Evolutionary conservation across 495 filamentous ascomycete genomes (phyloP), one percentile per base, ranked within the genome.

Genomic region (Aspergillus asperescens): DNA sequence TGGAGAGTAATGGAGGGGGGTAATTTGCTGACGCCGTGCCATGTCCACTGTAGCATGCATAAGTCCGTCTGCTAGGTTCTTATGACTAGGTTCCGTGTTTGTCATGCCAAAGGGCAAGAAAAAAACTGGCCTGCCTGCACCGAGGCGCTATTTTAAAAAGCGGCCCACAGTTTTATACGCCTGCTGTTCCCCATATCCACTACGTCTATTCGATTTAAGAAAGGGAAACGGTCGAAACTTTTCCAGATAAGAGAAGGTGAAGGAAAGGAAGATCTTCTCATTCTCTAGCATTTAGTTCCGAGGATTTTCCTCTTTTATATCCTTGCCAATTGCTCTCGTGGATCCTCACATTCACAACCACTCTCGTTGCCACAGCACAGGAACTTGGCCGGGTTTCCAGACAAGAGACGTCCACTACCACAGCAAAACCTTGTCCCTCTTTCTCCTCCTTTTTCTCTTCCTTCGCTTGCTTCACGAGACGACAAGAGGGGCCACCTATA

Each of bases 131-230:
- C 44, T 57, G 54, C 58, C 59, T 58, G 55, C 55, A 57, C 56
- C 55, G 41, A 56, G 54, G 56, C 61, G 53, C 55, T 60, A 62
- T 63, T 51, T 50, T 31, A 56, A 63, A 55, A 60, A 56, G 65
- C 67, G 67, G 65, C 59, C 66, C 69, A 70, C 67, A 58, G 63
- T 68, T 37, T 65, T 73, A 73, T 70, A 71, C 65, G 63, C 66
- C 56, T 68, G 68, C 70, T 67, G 65, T 67, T 66, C 56, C 67
- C 65, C 67, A 68, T 68, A 60, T 62, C 52, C 49, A 62, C 62
- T 49, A 32, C 50, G 23, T 32, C 55, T 49, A 55, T 65, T 61
- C 46, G 52, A 47, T 51, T 46, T 56, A 23, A 57, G 29, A 19
- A 38, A 39, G 32, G n/a, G n/a, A 27, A 31, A 46, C 9, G 7